Conservation (phyloP, 495 filamentous ascomycete genomes). For the Neurospora sp. region DNA sequence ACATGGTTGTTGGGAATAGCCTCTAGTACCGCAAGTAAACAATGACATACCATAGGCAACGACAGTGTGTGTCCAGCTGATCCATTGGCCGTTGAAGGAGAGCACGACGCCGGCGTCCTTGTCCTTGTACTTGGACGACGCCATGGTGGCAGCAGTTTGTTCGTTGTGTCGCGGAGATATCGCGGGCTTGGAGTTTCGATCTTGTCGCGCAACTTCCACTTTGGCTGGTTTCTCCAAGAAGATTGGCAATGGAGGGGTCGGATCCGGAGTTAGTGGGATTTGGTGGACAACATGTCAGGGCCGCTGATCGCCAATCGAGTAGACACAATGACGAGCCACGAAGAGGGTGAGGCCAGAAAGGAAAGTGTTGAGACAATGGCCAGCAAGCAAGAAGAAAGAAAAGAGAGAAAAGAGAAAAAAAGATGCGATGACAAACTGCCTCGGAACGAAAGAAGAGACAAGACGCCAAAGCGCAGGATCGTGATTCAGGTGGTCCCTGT, state of each 20-base stretch:
- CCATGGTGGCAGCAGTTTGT: conserved; percentile 10
- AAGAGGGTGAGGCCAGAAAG: not conserved
- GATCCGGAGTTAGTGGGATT: not conserved
- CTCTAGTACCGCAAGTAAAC: not conserved
- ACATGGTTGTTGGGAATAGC: not conserved
- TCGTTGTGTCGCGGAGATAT: not conserved
- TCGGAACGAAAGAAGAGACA: not conserved
- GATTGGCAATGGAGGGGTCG: not conserved
- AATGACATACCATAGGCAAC: conserved; percentile 60
- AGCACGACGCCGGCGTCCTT: conserved; percentile 63
- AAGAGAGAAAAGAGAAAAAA: not conserved
- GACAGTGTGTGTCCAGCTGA: conserved; percentile 78
- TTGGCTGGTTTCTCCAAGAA: no score
- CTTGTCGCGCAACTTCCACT: not conserved
- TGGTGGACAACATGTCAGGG: not conserved
- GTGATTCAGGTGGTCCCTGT: not conserved
- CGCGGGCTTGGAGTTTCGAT: not conserved
- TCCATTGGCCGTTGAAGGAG: conserved; percentile 80
- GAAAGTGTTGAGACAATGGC: not conserved
- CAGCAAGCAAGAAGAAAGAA: not conserved
- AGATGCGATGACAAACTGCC: not conserved
- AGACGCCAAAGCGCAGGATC: not conserved
- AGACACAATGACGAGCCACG: not conserved
- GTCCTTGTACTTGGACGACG: conserved; percentile 70
- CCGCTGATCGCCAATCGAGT: not conserved